These are phyloP conservation scores for Oryza punctata DNA, from an alignment of 176 grass and related monocot genomes.

Conservation along the genomic window DNA sequence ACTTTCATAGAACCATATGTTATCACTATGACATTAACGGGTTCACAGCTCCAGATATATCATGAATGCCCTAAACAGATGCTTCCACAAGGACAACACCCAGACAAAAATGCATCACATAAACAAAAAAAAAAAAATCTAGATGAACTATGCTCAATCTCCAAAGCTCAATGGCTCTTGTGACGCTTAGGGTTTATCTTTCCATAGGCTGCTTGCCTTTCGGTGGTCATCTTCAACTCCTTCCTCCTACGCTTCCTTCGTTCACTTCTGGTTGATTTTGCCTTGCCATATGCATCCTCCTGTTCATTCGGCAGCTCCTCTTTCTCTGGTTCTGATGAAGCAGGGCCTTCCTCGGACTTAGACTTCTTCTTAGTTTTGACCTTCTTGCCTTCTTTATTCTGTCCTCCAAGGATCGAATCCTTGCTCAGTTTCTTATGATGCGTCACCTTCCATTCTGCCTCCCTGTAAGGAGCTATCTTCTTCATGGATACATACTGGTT, in stretches of 20 bases:
- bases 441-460: slow-evolving; percentile 84
- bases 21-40: not conserved
- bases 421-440: slow-evolving; percentile 72
- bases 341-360: slow-evolving; percentile 32
- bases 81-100: not conserved
- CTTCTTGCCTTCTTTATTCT: slow-evolving; percentile 55
- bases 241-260: slow-evolving; percentile 55
- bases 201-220: slow-evolving; percentile 63
- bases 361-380: slow-evolving; percentile 55
- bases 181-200: slow-evolving; percentile 50
- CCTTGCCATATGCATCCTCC: slow-evolving; percentile 46
- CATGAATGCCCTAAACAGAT: not conserved
- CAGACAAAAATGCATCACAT: slow-evolving; percentile 5
- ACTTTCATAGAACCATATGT: slow-evolving; percentile 12
- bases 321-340: slow-evolving; percentile 45
- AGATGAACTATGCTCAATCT: slow-evolving; percentile 21
- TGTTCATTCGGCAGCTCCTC: slow-evolving; percentile 30
- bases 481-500: slow-evolving; percentile 95
- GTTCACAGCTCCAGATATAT: slow-evolving; percentile 7
- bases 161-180: slow-evolving; percentile 55
- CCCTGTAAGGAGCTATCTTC: slow-evolving; percentile 83
- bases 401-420: slow-evolving; percentile 63
- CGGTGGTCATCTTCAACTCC: slow-evolving; percentile 56
- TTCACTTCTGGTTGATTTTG: slow-evolving; percentile 58
- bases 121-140: slow-evolving; percentile 2